Evolutionary conservation across 140 eudicot species (phyloP).

Genomic region (Senecio squalidus): DNA sequence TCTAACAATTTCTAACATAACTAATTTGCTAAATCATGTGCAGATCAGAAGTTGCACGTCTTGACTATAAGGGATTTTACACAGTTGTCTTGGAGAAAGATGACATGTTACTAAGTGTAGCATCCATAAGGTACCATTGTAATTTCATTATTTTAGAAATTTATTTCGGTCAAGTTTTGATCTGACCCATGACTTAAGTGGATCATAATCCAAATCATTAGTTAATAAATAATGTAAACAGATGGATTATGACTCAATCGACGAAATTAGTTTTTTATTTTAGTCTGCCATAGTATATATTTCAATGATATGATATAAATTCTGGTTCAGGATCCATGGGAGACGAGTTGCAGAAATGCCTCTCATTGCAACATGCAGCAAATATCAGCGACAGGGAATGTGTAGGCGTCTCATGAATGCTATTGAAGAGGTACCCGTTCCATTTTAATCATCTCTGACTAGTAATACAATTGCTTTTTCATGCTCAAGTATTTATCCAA

Average conservation of each 20-base stretch:
- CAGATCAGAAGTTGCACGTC: conserved; percentile 84
- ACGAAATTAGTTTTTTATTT: neutral
- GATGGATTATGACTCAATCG: too few relatives aligned
- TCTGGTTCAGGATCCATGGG: conserved; percentile 69
- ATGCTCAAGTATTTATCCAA: neutral
- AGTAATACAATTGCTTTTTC: neutral
- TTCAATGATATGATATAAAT: conserved; percentile 1
- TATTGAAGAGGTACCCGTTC: conserved; percentile 62
- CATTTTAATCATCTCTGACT: neutral
- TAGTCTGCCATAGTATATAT: neutral
- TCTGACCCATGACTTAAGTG: neutral
- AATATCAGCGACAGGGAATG: conserved; percentile 92
- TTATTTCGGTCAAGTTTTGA: neutral
- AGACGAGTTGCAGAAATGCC: conserved; percentile 85
- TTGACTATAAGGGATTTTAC: conserved; percentile 71
- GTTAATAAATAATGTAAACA: too few relatives aligned
- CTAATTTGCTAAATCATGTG: conserved; percentile 13
- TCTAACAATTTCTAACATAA: neutral
- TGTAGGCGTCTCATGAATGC: conserved; percentile 80
- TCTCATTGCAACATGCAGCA: conserved; percentile 85
- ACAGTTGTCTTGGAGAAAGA: conserved; percentile 84
- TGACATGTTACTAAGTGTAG: conserved; percentile 64
- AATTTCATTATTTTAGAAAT: neutral
- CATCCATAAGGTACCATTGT: conserved; percentile 72
- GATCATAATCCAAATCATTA: neutral